Percentiles rank a stretch among this genome's conserved stretches.
These are phyloP conservation scores for Vanderwaltozyma verrucispora DNA, from an alignment of 805 yeast genomes.

Conservation along the genomic window DNA sequence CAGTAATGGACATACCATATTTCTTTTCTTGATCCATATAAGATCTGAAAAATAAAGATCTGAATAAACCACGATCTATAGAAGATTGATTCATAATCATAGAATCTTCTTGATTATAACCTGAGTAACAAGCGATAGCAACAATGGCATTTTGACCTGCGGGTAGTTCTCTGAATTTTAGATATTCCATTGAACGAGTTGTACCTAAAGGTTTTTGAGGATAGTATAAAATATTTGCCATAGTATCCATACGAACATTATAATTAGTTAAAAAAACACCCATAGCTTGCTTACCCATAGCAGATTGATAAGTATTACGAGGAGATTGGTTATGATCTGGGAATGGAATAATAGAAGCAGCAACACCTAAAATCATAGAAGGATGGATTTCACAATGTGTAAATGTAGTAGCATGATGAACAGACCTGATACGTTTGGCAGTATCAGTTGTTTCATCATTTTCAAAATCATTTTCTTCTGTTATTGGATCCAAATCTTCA, in stretches of 20 bases:
- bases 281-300: constrained; percentile 99
- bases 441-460: constrained; percentile 35
- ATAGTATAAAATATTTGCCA: constrained; percentile 95
- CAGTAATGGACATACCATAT: constrained; percentile 96
- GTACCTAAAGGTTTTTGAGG: constrained; percentile 98
- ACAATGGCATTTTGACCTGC: constrained; percentile 99
- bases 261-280: constrained; percentile 95
- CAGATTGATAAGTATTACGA: constrained; percentile 98
- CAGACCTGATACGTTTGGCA: constrained; percentile 78
- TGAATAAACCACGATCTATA: constrained; percentile 90
- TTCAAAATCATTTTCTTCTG: constrained; percentile 38
- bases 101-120: constrained; percentile 99
- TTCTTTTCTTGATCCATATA: constrained; percentile 98
- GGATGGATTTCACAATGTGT: constrained; percentile 99
- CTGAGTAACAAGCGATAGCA: constrained; percentile 96
- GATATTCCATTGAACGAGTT: constrained; percentile 93
- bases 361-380: constrained; percentile 96
- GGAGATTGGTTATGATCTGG: constrained; percentile 99
- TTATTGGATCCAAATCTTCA: constrained; percentile 72
- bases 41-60: constrained; percentile 92
- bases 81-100: constrained; percentile 99
- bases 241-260: constrained; percentile 96
- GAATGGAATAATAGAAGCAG: constrained; percentile 98
- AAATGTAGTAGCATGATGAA: constrained; percentile 66
- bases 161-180: constrained; percentile 95